phyloP scores from a whole-genome alignment of 1,139 yeast species.

The Candida dubliniensis region DNA sequence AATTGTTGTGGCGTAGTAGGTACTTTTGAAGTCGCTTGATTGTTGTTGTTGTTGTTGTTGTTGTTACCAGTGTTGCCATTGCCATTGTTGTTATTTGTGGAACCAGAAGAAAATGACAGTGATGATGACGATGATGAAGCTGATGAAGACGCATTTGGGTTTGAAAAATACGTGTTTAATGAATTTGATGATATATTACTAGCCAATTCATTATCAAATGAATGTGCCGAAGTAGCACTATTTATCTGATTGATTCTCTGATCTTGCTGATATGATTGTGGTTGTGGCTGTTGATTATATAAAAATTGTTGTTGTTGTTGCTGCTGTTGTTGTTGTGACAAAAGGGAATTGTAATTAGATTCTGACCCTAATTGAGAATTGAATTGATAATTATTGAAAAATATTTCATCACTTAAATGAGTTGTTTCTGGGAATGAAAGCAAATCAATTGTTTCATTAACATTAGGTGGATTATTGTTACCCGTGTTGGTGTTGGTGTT shows the following conservation, averaged over 20 bases:
- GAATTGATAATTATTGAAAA: conserved; percentile 18
- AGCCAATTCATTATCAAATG: conserved; percentile 7
- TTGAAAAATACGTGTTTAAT: conserved; percentile 12
- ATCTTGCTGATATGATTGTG: conserved; percentile 1
- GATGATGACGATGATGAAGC: conserved; percentile 11
- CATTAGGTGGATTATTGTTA: background rate
- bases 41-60: conserved; percentile 3
- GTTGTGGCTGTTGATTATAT: background rate
- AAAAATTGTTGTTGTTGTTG: conserved; percentile 2
- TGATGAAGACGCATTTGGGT: conserved; percentile 9
- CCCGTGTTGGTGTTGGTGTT: background rate
- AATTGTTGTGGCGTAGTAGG: conserved; percentile 9
- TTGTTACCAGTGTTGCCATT: conserved; percentile 2
- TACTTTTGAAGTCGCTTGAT: conserved; percentile 10
- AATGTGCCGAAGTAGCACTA: conserved; percentile 2
- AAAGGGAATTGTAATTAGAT: background rate
- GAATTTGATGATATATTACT: conserved; percentile 15
- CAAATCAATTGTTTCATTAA: background rate
- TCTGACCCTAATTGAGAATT: conserved; percentile 1
- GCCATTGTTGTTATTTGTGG: conserved; percentile 5
- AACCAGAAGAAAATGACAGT: conserved; percentile 10
- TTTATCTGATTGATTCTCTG: conserved; percentile 4
- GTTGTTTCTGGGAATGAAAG: conserved; percentile 17
- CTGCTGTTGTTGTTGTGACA: background rate
- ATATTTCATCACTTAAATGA: conserved; percentile 24